phyloP scores from a whole-genome alignment of 495 filamentous ascomycete genomes.

The Usnea hakonensis region DNA sequence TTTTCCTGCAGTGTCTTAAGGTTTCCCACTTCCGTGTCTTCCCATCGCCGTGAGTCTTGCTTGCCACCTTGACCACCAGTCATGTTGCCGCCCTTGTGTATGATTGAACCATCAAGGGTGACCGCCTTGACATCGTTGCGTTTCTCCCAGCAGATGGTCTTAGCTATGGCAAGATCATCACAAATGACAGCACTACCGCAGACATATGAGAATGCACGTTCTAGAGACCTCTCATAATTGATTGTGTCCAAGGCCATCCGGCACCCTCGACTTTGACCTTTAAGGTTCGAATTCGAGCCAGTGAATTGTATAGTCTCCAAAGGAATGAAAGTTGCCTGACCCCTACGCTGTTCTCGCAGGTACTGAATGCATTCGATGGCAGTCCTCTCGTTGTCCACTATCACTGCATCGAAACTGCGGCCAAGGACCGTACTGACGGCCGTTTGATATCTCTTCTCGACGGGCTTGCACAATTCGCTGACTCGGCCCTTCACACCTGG shows the following conservation, averaged over 20 bases:
- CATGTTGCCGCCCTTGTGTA: conserved; percentile 96
- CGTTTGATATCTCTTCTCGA: conserved; percentile 90
- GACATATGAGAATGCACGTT: conserved; percentile 88
- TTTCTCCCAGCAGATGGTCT: conserved; percentile 78
- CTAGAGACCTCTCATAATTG: conserved; percentile 78
- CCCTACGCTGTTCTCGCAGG: conserved; percentile 77
- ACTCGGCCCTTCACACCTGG: conserved; percentile 85
- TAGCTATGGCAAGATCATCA: conserved; percentile 76
- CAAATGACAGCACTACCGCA: conserved; percentile 96
- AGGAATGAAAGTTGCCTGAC: conserved; percentile 86
- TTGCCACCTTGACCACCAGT: conserved; percentile 80
- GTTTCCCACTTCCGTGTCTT: conserved; percentile 80
- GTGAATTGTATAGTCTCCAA: conserved; percentile 95
- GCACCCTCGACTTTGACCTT: conserved; percentile 76
- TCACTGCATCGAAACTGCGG: conserved; percentile 83
- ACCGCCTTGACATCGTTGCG: conserved; percentile 89
- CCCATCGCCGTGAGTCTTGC: conserved; percentile 72
- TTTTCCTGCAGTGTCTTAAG: conserved; percentile 65
- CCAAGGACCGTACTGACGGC: conserved; percentile 90
- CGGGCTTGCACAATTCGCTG: conserved; percentile 87
- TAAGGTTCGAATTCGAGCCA: conserved; percentile 77
- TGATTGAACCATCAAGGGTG: conserved; percentile 82
- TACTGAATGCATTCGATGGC: conserved; percentile 92
- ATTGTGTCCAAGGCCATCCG: conserved; percentile 93
- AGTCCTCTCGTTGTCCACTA: conserved; percentile 94